Percentiles rank a stretch among this genome's conserved stretches.
Evolutionary conservation across 106 monocot genomes (phyloP).

Genomic region (Dactylorhiza incarnata): DNA sequence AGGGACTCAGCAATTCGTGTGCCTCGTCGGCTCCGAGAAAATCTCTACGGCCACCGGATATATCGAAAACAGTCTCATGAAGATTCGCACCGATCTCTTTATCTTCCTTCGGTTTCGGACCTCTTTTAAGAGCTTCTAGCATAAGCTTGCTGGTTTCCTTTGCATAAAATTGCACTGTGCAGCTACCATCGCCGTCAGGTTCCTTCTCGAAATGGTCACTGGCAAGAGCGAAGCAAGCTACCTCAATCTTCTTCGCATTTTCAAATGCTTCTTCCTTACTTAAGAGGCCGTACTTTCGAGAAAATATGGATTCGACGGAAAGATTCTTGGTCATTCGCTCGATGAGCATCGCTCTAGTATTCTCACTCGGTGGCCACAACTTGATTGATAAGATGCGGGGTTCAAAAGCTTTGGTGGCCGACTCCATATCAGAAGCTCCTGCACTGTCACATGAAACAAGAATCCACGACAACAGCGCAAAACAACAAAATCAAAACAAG

Average conservation of each 20-base stretch:
- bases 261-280: conserved; percentile 61
- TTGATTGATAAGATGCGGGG: conserved; percentile 67
- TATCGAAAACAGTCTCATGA: conserved; percentile 50
- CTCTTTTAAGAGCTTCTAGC: conserved; percentile 73
- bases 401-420: conserved; percentile 22
- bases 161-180: conserved; percentile 89
- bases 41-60: conserved; percentile 59
- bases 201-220: conserved; percentile 64
- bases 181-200: conserved; percentile 91
- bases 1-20: conserved; percentile 46
- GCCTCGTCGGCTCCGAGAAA: conserved; percentile 87
- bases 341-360: conserved; percentile 64
- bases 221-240: conserved; percentile 48
- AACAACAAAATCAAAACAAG: no score
- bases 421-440: conserved; percentile 24
- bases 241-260: conserved; percentile 68
- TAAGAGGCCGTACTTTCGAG: conserved; percentile 72
- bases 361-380: conserved; percentile 86
- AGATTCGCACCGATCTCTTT: not conserved
- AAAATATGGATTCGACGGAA: conserved; percentile 75
- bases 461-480: no score
- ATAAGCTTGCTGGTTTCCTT: conserved; percentile 88
- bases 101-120: conserved; percentile 39
- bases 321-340: conserved; percentile 82
- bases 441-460: not conserved